These are phyloP conservation scores for Aspergillus sp. DNA, from an alignment of 2,329 filamentous ascomycete genomes.

Conservation along the genomic window DNA sequence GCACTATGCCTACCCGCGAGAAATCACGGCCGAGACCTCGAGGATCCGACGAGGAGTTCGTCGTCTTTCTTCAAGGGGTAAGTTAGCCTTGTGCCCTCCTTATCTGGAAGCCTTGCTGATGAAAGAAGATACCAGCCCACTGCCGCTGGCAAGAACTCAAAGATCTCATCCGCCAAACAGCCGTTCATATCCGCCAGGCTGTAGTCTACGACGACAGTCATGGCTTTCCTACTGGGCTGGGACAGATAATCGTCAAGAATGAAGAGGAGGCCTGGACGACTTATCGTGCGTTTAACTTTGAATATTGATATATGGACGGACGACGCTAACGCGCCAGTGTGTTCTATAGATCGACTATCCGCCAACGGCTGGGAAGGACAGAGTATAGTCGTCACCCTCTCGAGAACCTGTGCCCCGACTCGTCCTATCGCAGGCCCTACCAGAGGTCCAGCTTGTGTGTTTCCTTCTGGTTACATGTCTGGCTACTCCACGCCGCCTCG, in stretches of 20 bases:
- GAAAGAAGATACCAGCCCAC: conserved; percentile 33
- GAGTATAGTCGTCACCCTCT: conserved; percentile 36
- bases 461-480: conserved; percentile 20
- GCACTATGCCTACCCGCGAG: conserved; percentile 26
- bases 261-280: conserved; percentile 40
- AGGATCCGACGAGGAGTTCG: conserved; percentile 37
- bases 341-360: conserved; percentile 31
- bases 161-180: conserved; percentile 39
- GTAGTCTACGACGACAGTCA: conserved; percentile 40
- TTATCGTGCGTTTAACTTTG: conserved; percentile 28
- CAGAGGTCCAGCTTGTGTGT: conserved; percentile 27
- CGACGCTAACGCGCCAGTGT: conserved; percentile 9
- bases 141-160: conserved; percentile 42
- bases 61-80: conserved; percentile 40
- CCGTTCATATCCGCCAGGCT: conserved; percentile 38
- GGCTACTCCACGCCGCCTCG: conserved; percentile 29
- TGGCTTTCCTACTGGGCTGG: conserved; percentile 36
- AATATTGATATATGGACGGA: background rate
- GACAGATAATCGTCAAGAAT: conserved; percentile 41
- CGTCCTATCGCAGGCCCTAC: conserved; percentile 38
- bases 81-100: conserved; percentile 8
- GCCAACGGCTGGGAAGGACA: conserved; percentile 39
- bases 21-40: conserved; percentile 26
- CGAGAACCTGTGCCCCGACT: conserved; percentile 35
- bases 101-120: conserved; percentile 8